Base-by-base conservation (phyloP, 164 flowering plant species). In the Taxillus chinensis region DNA sequence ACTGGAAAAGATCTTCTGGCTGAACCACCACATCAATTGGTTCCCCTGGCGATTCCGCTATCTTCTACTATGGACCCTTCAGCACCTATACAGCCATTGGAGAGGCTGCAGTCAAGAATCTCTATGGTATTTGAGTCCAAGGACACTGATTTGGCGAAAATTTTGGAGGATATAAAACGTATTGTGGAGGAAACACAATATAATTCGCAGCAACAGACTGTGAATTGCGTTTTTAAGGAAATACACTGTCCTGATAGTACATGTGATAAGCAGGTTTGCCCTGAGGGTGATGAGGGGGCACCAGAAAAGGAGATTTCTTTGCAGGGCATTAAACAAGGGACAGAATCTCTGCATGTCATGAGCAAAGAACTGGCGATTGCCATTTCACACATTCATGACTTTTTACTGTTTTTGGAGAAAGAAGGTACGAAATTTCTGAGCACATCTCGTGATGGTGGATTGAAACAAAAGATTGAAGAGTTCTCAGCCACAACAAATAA, bases 341-440 rank as follows among this genome's bases (percentile, higher is more conserved):
- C 58, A 55, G 65, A 70, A 43, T 38, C 52, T 58, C 11, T 55
- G 37, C 50, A 77, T 13, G 40, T 52, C 3, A 46, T 73, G 3
- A 72, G 64, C 45, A 60, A 68, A 55, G 89, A 80, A 40, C 55
- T 89, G 68, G 75, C 60, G 37, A 62, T 64, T 50, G 90, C 93
- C 58, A 64, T 95, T 59, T 79, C 88, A 73, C 74, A 80, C 62
- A 83, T 91, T 59, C 81, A 83, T 69, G 82, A 81, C 46, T 91
- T 87, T 76, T 82, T 89, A 3, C 39, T 76, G 55, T 74, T 73
- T 71, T 59, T 91, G 40, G 86, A 82, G n/a, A 89, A 86, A 71
- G 96, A 95, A 70, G 78, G 82, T 46, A 61, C 51, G 61, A 60
- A 73, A 67, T 73, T 77, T 8, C 78, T 71, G 67, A 79, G 70